Evolutionary conservation across 78 protist species (phyloP).

Genomic region (Dictyostelium discoideum): DNA sequence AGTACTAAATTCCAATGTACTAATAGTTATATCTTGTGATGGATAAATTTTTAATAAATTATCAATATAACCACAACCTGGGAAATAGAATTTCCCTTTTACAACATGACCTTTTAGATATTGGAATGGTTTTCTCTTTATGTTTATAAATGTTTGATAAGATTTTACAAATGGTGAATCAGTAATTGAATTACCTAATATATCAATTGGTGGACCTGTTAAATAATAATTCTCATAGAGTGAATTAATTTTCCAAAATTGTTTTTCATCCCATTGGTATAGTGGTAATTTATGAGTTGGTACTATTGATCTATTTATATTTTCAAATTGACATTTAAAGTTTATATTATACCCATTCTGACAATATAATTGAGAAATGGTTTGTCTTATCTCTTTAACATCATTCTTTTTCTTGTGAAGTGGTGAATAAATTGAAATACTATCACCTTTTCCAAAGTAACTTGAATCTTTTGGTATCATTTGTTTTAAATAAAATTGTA

Average conservation of each 20-base stretch:
- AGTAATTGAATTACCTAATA: background rate
- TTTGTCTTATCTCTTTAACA: background rate
- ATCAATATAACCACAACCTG: slow-evolving; percentile 58
- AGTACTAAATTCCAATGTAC: slow-evolving; percentile 4
- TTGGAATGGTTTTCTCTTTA: background rate
- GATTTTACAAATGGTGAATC: background rate
- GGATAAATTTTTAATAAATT: background rate
- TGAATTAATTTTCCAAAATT: background rate
- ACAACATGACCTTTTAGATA: slow-evolving; percentile 50
- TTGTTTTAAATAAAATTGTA: background rate
- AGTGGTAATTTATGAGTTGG: background rate
- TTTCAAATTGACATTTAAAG: background rate
- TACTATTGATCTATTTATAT: background rate
- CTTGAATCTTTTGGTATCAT: background rate
- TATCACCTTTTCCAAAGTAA: no score
- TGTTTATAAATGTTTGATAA: slow-evolving; percentile 10
- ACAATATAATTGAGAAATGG: background rate
- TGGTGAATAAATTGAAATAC: background rate
- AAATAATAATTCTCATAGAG: background rate
- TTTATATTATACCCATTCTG: background rate
- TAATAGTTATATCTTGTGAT: background rate
- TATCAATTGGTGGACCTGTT: background rate
- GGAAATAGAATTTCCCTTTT: slow-evolving; percentile 19
- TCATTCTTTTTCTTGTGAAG: background rate
- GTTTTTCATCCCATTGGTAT: slow-evolving; percentile 31